These are phyloP conservation scores for Taphrina communis DNA, from an alignment of 1,139 yeast genomes.

Conservation along the genomic window DNA sequence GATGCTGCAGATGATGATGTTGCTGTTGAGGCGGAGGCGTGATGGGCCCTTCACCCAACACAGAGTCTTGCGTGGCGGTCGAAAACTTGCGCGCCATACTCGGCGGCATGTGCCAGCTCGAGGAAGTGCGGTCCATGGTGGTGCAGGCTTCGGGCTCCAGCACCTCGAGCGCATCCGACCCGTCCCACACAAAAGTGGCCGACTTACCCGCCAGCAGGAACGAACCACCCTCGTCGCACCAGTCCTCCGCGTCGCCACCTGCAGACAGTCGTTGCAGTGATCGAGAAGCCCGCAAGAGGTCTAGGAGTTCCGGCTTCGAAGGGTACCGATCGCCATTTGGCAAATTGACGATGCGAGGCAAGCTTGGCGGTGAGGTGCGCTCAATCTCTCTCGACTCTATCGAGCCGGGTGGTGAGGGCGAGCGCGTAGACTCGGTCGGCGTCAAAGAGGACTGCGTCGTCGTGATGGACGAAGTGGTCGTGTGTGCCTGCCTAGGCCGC, in stretches of 20 bases:
- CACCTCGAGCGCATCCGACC: slow-evolving; percentile 33
- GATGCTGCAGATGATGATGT: too few species aligned
- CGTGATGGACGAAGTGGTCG: background rate
- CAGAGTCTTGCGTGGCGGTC: slow-evolving; percentile 22
- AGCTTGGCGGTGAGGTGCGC: slow-evolving; percentile 15
- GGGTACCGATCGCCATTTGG: slow-evolving; percentile 12
- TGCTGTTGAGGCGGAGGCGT: slow-evolving; percentile 1
- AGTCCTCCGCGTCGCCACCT: slow-evolving; percentile 9
- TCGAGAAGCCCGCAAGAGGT: slow-evolving; percentile 34
- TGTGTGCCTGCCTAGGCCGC: slow-evolving; percentile 16
- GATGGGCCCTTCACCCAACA: slow-evolving; percentile 5
- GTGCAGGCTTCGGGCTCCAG: slow-evolving; percentile 20
- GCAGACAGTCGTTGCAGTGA: slow-evolving; percentile 28
- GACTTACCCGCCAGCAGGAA: slow-evolving; percentile 12
- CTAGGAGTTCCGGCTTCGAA: slow-evolving; percentile 32
- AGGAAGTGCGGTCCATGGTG: background rate
- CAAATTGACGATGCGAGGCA: slow-evolving; percentile 26
- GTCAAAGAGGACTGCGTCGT: background rate
- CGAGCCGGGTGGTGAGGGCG: background rate
- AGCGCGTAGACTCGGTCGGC: background rate
- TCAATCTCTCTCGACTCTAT: background rate
- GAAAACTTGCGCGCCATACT: slow-evolving; percentile 21
- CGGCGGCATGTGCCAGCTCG: slow-evolving; percentile 20
- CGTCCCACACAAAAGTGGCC: slow-evolving; percentile 24
- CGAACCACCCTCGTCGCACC: slow-evolving; percentile 21